Evolutionary conservation across 1,139 yeast species (phyloP), one percentile per base, ranked within the genome.

Genomic region (Meyerozyma athensensis): DNA sequence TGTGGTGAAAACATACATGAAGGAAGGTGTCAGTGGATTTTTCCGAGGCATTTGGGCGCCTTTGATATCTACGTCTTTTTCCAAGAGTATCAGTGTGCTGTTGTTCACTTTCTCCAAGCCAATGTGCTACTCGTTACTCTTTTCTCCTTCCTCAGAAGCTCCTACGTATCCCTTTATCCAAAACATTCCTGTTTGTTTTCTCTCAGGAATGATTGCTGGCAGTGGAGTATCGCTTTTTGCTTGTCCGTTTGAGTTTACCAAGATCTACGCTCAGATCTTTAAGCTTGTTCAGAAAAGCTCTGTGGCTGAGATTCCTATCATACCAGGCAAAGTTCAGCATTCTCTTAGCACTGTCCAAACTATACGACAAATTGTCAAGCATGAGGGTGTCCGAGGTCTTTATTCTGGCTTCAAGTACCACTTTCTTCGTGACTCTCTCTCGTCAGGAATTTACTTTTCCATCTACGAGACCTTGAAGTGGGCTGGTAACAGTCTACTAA

Each of bases 241-340:
- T 3, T 82, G 92, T 49, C 96, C 96, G 0, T 86, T 86, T 55
- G 96, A 86, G 56, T 78, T 85, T 56, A 80, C 92, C 36, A 87
- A 87, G 54, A 70, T 86, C 6, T 86, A 83, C 43, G 83, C 92
- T 30, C 96, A 87, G 56, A 74, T 86, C 49, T 67, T 78, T 48
- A 53, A 73, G 42, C 54, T 78, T 50, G 71, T 74, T 34, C 68
- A 68, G 44, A 44, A 38, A 39, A 57, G 44, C 36, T 54, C 52
- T 31, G 33, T 39, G 32, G 39, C 36, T 24, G 51, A 48, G 18
- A 24, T 45, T 16, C 51, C 30, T 0, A 23, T 17, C 5, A 19
- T 34, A 6, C 10, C 56, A 6, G 43, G 45, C 20, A 40, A 32
- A 26, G 39, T 43, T 19, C 45, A 43, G 35, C 28, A 10, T 17